A percentile compares a stretch with the other conserved stretches of the same genome.
phyloP scores from a whole-genome alignment of 2,329 filamentous ascomycete genomes.

The Pestalotiopsis sp. region DNA sequence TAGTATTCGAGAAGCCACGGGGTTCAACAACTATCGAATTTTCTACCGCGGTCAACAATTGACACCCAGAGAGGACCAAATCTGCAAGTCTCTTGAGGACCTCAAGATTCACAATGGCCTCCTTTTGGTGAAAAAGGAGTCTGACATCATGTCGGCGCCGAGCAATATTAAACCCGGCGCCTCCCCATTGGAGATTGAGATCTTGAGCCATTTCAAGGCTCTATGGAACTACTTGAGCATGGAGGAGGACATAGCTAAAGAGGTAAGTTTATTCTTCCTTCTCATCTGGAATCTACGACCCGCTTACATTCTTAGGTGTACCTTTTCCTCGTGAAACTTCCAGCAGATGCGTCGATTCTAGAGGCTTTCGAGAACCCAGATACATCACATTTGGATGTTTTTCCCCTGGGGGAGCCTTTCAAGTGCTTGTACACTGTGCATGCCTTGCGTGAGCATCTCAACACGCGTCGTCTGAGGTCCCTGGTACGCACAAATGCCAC shows the following conservation, averaged over 20 bases:
- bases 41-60: slow-evolving; percentile 73
- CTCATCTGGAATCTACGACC: slow-evolving; percentile 14
- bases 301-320: slow-evolving; percentile 56
- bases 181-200: slow-evolving; percentile 73
- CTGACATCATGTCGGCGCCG: slow-evolving; percentile 45
- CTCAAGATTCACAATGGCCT: slow-evolving; percentile 67
- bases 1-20: slow-evolving; percentile 68
- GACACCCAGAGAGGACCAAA: slow-evolving; percentile 60
- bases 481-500: slow-evolving; percentile 24
- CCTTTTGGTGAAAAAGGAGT: slow-evolving; percentile 66
- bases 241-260: slow-evolving; percentile 68
- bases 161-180: slow-evolving; percentile 52
- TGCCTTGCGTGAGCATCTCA: slow-evolving; percentile 66
- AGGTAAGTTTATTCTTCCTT: slow-evolving; percentile 46
- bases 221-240: slow-evolving; percentile 81
- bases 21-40: slow-evolving; percentile 75
- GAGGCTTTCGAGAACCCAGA: slow-evolving; percentile 57
- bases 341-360: slow-evolving; percentile 66
- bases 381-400: slow-evolving; percentile 62
- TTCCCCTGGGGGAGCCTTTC: slow-evolving; percentile 70
- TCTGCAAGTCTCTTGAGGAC: slow-evolving; percentile 68
- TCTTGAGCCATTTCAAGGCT: slow-evolving; percentile 81
- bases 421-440: slow-evolving; percentile 75
- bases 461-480: slow-evolving; percentile 35
- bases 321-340: slow-evolving; percentile 70